Evolutionary conservation across 805 yeast genomes (phyloP).

Genomic region (Starmerella ratchasimensis): DNA sequence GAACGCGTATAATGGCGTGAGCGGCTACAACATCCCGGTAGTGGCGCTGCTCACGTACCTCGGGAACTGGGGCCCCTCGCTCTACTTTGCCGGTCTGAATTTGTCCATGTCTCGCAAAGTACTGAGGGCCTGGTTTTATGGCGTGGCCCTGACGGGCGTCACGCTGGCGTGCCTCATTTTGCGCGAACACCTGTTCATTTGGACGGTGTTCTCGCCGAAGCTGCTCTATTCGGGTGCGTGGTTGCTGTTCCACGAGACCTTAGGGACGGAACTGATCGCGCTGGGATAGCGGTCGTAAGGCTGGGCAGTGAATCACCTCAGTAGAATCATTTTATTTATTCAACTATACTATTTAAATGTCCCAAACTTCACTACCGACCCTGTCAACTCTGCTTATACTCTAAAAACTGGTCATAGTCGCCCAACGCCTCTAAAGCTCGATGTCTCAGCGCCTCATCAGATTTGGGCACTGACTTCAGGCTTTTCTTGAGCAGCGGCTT

Average conservation of each 20-base stretch:
- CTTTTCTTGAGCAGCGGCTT: constrained; percentile 37
- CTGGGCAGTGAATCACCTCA: too few species aligned
- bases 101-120: constrained; percentile 30
- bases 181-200: constrained; percentile 78
- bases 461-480: constrained; percentile 55
- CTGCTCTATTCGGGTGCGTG: constrained; percentile 68
- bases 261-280: constrained; percentile 19
- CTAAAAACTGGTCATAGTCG: constrained; percentile 62
- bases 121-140: constrained; percentile 20
- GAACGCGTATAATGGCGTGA: constrained; percentile 82
- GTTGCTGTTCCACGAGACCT: constrained; percentile 29
- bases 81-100: constrained; percentile 30
- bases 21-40: constrained; percentile 48
- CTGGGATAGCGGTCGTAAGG: too few species aligned
- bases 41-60: constrained; percentile 71
- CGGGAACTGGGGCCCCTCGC: constrained; percentile 75
- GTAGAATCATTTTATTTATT: too few species aligned
- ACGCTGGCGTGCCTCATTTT: constrained; percentile 50
- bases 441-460: constrained; percentile 42
- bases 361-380: background rate
- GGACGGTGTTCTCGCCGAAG: constrained; percentile 97
- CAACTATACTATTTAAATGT: too few species aligned
- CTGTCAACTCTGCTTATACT: constrained; percentile 38
- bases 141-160: constrained; percentile 12
- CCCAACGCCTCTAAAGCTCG: constrained; percentile 52